A percentile compares a stretch with the other conserved stretches of the same genome.
Evolutionary conservation across 2,329 filamentous ascomycete genomes (phyloP).

Genomic region (Microdochium trichocladiopsis): DNA sequence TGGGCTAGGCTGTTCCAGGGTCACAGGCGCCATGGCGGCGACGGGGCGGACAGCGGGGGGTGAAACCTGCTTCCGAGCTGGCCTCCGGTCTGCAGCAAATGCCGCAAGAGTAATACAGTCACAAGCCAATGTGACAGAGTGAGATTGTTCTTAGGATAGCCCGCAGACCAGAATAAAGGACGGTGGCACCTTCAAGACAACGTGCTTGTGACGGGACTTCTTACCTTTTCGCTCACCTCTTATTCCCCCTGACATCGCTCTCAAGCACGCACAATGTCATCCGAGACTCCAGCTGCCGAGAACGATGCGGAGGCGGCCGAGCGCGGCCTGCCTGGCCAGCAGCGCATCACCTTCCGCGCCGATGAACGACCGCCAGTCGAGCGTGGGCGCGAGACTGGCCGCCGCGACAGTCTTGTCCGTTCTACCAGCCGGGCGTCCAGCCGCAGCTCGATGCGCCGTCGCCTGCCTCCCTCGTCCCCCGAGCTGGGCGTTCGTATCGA

Average conservation of each 20-base stretch:
- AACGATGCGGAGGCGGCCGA: not conserved
- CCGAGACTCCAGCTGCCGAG: not conserved
- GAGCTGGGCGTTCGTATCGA: conserved; percentile 29
- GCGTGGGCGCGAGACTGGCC: not conserved
- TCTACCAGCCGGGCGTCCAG: conserved; percentile 15
- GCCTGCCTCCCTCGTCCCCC: conserved; percentile 16
- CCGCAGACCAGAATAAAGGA: too few species aligned
- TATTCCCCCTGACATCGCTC: not conserved
- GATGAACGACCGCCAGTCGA: not conserved
- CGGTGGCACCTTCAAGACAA: too few species aligned
- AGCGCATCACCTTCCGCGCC: conserved; percentile 2
- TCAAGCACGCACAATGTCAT: not conserved
- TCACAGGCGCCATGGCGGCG: too few species aligned
- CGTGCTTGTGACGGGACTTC: too few species aligned
- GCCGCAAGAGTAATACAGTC: too few species aligned
- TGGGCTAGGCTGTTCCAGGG: too few species aligned
- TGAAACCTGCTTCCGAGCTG: too few species aligned
- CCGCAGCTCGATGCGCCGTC: conserved; percentile 6
- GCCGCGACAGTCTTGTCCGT: not conserved
- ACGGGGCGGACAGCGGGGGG: too few species aligned
- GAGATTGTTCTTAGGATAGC: too few species aligned
- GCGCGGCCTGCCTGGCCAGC: not conserved
- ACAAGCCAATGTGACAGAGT: too few species aligned
- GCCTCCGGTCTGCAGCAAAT: too few species aligned
- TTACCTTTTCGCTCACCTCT: not conserved